Conservation (phyloP, 139 green algal species). For the Chlamydomonas urium region DNA sequence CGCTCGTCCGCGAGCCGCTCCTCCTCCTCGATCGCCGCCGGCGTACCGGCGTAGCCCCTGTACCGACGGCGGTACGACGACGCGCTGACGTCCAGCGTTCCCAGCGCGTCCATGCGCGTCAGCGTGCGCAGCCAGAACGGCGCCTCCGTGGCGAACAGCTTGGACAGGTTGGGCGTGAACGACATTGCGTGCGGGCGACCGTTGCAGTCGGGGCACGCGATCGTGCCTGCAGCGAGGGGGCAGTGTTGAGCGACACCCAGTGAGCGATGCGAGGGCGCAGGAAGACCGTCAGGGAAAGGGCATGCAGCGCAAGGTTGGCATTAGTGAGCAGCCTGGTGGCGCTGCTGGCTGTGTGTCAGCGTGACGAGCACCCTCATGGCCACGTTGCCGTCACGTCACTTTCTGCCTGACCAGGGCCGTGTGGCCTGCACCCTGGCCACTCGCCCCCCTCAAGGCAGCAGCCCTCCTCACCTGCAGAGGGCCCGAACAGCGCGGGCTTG, state of each 20-base stretch:
- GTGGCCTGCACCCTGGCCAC: no score
- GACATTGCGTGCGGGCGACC: slow-evolving; percentile 26
- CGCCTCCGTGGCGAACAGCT: slow-evolving; percentile 35
- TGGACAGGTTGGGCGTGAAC: slow-evolving; percentile 38
- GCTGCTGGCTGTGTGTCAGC: no score
- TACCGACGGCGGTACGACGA: background rate
- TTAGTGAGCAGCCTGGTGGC: no score
- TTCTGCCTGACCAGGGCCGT: no score
- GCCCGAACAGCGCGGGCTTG: slow-evolving; percentile 41
- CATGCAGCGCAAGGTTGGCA: background rate
- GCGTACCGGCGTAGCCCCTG: background rate
- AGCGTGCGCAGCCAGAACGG: slow-evolving; percentile 34
- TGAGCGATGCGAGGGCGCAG: no score
- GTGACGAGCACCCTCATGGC: no score
- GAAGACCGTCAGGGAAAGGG: background rate
- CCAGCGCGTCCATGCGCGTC: slow-evolving; percentile 19
- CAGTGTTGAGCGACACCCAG: background rate
- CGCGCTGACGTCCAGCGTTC: background rate
- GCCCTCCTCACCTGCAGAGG: slow-evolving; percentile 41
- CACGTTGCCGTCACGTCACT: no score
- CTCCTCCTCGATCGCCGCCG: background rate
- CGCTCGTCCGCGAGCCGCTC: background rate
- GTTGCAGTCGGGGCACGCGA: slow-evolving; percentile 34
- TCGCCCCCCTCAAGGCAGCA: no score
- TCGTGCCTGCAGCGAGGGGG: slow-evolving; percentile 33